Evolutionary conservation across 2,329 filamentous ascomycete genomes (phyloP), one percentile per base, ranked within the genome.

Genomic region (Ilyonectria sp.): DNA sequence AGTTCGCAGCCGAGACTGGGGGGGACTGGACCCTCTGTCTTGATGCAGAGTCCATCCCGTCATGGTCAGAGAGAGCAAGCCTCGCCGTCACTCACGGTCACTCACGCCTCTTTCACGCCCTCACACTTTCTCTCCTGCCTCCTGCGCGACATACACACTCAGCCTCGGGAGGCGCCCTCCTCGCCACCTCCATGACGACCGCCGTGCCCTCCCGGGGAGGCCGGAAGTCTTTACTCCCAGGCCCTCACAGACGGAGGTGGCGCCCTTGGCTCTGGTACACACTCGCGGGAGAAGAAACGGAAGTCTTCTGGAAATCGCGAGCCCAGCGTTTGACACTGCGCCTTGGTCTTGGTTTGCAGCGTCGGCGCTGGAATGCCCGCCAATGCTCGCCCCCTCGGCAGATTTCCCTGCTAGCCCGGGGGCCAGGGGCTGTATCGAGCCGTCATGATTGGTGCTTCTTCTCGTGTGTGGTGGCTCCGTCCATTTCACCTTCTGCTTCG

Each of bases 401-500:
- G 71, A 74, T 75, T 72, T 63, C 68, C 73, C 59, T 71, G 66
- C 73, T 67, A 47, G 69, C 66, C 65, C 72, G 69, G 63, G 54
- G 44, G 47, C 63, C 60, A 71, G 70, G 73, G 74, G 70, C 67
- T 67, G 60, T 78, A 78, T 77, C 75, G 71, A 69, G 63, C 35
- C 63, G 53, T 29, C 53, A 19, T 80, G 77, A 80, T 80, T 80
- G 79, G 79, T 70, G 76, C 69, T 69, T 65, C 52, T 68, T 62
- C 57, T 71, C 67, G 71, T 70, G 70, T 71, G 71, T 74, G 76
- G 77, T 78, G 77, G 73, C 74, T 76, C 73, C 71, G 68, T 65
- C 65, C 70, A 75, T 74, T 76, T 71, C 76, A 80, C 79, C 79
- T 80, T 80, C 79, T 80, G 63, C 70, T 80, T 79, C 71, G 72